Evolutionary conservation across 768 basidiomycete genomes (phyloP).

Genomic region (Pisolithus microcarpus): DNA sequence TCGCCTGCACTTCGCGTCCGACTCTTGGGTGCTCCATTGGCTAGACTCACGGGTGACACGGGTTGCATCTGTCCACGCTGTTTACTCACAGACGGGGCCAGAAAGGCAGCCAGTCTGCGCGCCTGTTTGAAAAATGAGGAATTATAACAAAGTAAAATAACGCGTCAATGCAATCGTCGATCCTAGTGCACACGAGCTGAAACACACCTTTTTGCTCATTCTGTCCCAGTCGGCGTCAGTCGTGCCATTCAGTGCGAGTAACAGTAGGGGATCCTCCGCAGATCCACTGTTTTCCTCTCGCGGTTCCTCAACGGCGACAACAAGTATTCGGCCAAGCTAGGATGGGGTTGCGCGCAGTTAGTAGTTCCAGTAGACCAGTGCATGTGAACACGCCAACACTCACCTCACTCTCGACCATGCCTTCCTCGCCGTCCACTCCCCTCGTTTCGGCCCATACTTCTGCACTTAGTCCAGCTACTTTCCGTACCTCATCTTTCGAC

Average conservation of each 20-base stretch:
- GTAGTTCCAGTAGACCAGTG: not conserved
- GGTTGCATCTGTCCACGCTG: constrained; percentile 25
- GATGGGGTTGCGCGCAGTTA: not conserved
- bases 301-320: constrained; percentile 52
- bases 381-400: constrained; percentile 8
- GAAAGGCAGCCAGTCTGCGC: constrained; percentile 24
- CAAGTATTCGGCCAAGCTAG: constrained; percentile 66
- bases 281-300: constrained; percentile 6
- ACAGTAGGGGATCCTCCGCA: constrained; percentile 49
- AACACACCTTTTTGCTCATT: constrained; percentile 52
- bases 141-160: not conserved
- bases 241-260: constrained; percentile 63
- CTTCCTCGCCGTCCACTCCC: constrained; percentile 31
- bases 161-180: not conserved
- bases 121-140: constrained; percentile 13
- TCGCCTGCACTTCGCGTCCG: constrained; percentile 22
- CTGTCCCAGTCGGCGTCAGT: constrained; percentile 58
- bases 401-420: constrained; percentile 78
- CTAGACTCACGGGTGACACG: not conserved
- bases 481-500: constrained; percentile 67
- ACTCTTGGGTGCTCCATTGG: constrained; percentile 14
- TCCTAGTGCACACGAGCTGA: too few relatives aligned
- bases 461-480: constrained; percentile 62
- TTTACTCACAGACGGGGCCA: constrained; percentile 33
- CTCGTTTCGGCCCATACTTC: constrained; percentile 76